Base-by-base conservation (phyloP, 768 basidiomycete genomes). In the Coprinopsis cinerea region DNA sequence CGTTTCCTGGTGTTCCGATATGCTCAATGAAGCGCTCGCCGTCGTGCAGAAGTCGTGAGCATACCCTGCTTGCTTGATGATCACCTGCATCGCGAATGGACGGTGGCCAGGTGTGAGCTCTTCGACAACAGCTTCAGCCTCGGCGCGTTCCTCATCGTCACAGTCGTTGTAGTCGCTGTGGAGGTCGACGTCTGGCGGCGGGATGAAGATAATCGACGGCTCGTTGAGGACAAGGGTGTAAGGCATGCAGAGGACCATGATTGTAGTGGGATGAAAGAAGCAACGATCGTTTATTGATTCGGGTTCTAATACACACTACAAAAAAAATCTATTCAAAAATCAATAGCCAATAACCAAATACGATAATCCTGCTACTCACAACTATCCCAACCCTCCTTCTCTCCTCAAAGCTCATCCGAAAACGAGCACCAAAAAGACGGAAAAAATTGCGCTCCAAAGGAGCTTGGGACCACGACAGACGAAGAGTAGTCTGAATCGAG, bases 401-500 rank as follows among this genome's bases (percentile, higher is more conserved):
- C 27, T 26, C 36, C 30, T 17, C 9, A 41, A 30, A 45, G 26
- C 23, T 3, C 32, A 14, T 27, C 37, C 51, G 51, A 58, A n/a
- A 53, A 28, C 54, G 50, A 59, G 55, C 54, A 9, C 22, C 22
- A 6, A 53, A 53, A 52, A 46, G 46, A 37, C 28, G 34, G 58
- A 30, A 61, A 62, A 64, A 64, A 62, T 59, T 61, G 58, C 34
- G 44, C 51, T 28, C 44, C 2, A 36, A 35, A 23, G n/a, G n/a
- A n/a, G 24, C 25, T 22, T 3, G 6, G 15, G 24, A 18, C 56
- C 61, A 65, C 68, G 64, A 73, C 77, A 80, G 79, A 71, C 70
- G 67, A 68, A 81, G 79, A 81, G 75, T 79, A 82, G 78, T 81
- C 79, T 79, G 79, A 81, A 79, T 82, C 76, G 76, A 81, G 79